Evolutionary conservation across 768 basidiomycete genomes (phyloP).

Genomic region (Termitomyces sp.): DNA sequence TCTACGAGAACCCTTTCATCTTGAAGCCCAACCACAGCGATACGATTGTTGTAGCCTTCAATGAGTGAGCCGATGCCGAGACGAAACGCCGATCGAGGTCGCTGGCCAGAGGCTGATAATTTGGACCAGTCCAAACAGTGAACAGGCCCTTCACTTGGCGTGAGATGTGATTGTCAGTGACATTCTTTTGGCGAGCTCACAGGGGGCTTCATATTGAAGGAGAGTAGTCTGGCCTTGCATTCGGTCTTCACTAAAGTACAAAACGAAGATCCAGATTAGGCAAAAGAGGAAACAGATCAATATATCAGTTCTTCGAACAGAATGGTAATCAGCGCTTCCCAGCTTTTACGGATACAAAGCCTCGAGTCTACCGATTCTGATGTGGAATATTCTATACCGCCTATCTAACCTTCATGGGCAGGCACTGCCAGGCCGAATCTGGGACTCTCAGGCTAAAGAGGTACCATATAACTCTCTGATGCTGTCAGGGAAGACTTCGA

Average conservation of each 20-base stretch:
- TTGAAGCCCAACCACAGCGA: slow-evolving; percentile 72
- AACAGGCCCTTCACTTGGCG: slow-evolving; percentile 60
- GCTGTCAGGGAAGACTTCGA: too few species aligned
- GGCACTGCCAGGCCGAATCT: too few species aligned
- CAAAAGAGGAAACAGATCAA: neutral
- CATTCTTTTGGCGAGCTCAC: slow-evolving; percentile 38
- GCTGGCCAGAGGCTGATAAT: slow-evolving; percentile 67
- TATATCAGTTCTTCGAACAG: too few species aligned
- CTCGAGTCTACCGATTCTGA: too few species aligned
- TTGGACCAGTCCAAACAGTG: slow-evolving; percentile 89
- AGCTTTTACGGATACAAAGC: too few species aligned
- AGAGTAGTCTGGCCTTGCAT: slow-evolving; percentile 65
- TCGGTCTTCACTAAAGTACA: slow-evolving; percentile 1
- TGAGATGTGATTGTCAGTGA: slow-evolving; percentile 4
- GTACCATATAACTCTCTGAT: too few species aligned
- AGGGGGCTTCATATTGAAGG: slow-evolving; percentile 81
- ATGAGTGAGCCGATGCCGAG: slow-evolving; percentile 81
- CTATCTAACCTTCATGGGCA: too few species aligned
- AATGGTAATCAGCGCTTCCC: too few species aligned
- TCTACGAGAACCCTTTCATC: slow-evolving; percentile 87
- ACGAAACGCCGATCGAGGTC: slow-evolving; percentile 75
- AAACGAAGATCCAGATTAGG: slow-evolving; percentile 2
- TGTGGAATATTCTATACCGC: too few species aligned
- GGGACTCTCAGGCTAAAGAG: too few species aligned
- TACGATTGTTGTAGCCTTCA: slow-evolving; percentile 79